Evolutionary conservation across 139 green algal genomes (phyloP).

Genomic region (Tetradesmus obliquus): DNA sequence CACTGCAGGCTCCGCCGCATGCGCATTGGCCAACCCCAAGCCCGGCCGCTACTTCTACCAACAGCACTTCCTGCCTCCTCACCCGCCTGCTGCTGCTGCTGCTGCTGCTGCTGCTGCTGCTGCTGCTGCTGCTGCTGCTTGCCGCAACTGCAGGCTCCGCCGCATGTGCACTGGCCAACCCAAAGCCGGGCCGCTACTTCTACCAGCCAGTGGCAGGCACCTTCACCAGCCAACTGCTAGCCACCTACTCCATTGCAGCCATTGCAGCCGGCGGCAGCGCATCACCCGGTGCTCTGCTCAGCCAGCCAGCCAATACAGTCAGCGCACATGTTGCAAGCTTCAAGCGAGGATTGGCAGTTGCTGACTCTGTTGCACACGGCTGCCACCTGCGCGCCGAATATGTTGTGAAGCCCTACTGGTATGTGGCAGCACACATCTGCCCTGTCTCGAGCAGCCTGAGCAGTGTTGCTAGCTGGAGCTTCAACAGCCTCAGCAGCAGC

Average conservation of each 20-base stretch:
- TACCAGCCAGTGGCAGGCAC: not conserved
- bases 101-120: not conserved
- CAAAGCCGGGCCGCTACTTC: not conserved
- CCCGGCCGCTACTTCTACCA: not conserved
- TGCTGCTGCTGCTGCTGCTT: not conserved
- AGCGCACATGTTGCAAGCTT: not conserved
- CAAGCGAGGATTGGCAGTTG: not conserved
- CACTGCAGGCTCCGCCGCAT: not conserved
- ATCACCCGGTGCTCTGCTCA: not conserved
- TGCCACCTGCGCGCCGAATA: not conserved
- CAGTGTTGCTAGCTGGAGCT: not conserved
- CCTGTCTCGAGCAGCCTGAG: not conserved
- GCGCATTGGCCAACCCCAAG: not conserved
- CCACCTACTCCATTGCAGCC: not conserved
- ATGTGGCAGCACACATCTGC: not conserved
- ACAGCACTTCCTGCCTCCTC: no score
- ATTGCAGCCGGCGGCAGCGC: not conserved
- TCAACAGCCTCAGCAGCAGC: not conserved
- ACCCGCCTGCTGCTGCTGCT: not conserved
- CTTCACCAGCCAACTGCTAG: not conserved
- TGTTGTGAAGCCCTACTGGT: not conserved
- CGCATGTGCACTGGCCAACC: not conserved
- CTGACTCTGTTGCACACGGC: not conserved
- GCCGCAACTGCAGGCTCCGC: not conserved
- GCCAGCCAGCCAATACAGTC: not conserved